Evolutionary conservation across 768 basidiomycete species (phyloP).

Genomic region (Tricholoma matsutake): DNA sequence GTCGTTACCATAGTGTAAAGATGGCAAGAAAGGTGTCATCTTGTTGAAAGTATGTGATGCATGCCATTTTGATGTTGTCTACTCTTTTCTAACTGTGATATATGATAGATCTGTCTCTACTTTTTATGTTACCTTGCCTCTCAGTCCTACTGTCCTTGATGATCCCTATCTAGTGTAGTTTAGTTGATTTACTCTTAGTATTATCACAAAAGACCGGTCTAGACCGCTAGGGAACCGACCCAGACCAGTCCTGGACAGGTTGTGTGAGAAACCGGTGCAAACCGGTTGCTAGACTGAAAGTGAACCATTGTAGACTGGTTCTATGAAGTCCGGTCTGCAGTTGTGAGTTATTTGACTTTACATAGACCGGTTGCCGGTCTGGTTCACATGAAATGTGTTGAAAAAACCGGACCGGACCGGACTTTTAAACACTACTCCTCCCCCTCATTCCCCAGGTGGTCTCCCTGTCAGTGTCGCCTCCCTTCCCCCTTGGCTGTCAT

Average conservation of each 20-base stretch:
- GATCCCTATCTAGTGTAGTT: no score
- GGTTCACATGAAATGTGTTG: neutral
- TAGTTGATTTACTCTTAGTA: neutral
- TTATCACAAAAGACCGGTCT: neutral
- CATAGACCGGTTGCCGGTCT: neutral
- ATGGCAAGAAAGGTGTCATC: neutral
- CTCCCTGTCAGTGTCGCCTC: no score
- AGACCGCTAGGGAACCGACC: neutral
- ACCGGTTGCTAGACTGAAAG: neutral
- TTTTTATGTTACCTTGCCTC: no score
- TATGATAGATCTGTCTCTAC: no score
- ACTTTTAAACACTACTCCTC: no score
- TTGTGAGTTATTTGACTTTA: no score
- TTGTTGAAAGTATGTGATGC: neutral
- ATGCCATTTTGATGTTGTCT: neutral
- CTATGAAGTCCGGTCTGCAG: neutral
- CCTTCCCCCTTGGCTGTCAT: no score
- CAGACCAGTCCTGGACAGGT: neutral
- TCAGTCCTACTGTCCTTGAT: no score
- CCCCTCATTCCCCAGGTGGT: no score
- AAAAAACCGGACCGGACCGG: no score
- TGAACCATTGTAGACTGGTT: neutral
- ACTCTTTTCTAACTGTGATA: neutral
- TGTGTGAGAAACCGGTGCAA: neutral
- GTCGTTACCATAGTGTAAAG: no score